Conservation (phyloP, 73 alveolate species). For the Paramecium bursaria region DNA sequence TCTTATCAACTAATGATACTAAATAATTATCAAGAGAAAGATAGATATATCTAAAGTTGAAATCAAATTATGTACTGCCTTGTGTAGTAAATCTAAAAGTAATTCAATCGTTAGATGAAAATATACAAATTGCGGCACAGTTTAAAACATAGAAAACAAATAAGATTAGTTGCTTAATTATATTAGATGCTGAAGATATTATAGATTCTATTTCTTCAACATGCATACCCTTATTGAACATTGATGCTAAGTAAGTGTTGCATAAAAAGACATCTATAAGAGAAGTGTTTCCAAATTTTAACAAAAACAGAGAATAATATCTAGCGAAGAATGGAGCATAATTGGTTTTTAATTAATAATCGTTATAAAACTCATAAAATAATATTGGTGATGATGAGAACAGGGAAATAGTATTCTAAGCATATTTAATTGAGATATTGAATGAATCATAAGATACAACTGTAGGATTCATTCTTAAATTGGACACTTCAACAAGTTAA, state of each 20-base stretch:
- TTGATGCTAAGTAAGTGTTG: constrained; percentile 53
- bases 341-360: constrained; percentile 10
- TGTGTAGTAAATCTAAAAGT: constrained; percentile 52
- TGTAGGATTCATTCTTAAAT: no score
- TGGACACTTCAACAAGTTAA: no score
- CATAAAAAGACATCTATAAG: constrained; percentile 61
- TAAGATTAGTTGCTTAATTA: constrained; percentile 20
- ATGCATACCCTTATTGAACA: constrained; percentile 53
- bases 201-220: constrained; percentile 64
- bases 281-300: constrained; percentile 49
- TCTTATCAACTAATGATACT: constrained; percentile 47
- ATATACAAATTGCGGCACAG: constrained; percentile 54
- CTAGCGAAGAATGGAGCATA: constrained; percentile 16
- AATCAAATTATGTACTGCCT: constrained; percentile 64
- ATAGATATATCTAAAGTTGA: constrained; percentile 37
- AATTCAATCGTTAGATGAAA: constrained; percentile 56
- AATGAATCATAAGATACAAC: no score
- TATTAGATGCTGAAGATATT: constrained; percentile 57
- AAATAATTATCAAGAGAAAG: constrained; percentile 61
- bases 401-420: no score
- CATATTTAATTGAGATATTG: no score
- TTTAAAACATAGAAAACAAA: constrained; percentile 51
- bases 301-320: not conserved
- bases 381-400: no score
- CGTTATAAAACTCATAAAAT: no score